A percentile compares a stretch with the other conserved stretches of the same genome.
Conservation (phyloP, 352 stramenopile species). For the Globisporangium cylindrosporum region DNA sequence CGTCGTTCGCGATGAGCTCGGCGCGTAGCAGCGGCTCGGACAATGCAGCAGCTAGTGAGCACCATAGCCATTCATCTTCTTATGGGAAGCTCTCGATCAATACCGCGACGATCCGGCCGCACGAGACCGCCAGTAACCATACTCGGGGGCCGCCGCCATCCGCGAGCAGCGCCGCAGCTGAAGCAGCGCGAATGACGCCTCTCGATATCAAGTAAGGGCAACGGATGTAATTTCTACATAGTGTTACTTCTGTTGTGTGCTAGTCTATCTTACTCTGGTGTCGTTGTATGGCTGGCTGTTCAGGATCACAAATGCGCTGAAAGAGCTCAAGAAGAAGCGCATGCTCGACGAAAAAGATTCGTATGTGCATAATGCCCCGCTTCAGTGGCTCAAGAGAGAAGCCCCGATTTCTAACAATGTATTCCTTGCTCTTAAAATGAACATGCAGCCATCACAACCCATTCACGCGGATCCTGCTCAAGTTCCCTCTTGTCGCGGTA, state of each 20-base stretch:
- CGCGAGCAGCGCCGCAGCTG: not conserved
- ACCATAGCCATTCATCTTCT: constrained; percentile 10
- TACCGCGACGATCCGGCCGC: constrained; percentile 48
- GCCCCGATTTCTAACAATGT: not conserved
- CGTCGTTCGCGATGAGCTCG: constrained; percentile 8
- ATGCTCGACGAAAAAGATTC: constrained; percentile 42
- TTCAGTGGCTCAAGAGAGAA: not conserved
- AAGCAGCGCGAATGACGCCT: constrained; percentile 25
- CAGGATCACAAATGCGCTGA: constrained; percentile 82
- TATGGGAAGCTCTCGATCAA: constrained; percentile 28
- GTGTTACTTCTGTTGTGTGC: too few relatives aligned
- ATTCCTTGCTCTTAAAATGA: not conserved
- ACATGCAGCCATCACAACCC: constrained; percentile 34
- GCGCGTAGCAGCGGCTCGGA: not conserved
- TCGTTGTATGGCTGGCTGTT: not conserved
- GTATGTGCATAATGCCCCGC: constrained; percentile 22
- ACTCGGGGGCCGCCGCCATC: not conserved
- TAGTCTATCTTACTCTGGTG: not conserved
- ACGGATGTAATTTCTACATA: too few relatives aligned
- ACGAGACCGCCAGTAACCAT: constrained; percentile 22
- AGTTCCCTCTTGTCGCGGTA: constrained; percentile 61
- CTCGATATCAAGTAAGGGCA: constrained; percentile 68
- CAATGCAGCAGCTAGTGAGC: not conserved
- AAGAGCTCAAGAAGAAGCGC: constrained; percentile 63
- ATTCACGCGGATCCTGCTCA: constrained; percentile 80